phyloP scores from a whole-genome alignment of 2,329 filamentous ascomycete species.

The Fusarium sacchari region DNA sequence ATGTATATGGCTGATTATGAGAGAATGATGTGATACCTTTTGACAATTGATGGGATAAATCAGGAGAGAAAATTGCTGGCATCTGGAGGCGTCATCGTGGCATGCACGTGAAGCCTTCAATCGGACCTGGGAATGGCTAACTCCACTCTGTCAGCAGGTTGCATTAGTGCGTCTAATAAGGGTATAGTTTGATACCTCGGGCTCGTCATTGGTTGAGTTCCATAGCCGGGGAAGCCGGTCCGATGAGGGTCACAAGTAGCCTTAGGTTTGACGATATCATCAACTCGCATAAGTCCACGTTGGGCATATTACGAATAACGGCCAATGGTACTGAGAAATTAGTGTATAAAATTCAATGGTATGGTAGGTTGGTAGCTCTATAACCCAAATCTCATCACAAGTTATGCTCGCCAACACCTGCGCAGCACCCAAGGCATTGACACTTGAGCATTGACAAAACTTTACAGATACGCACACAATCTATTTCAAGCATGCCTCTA shows the following conservation, averaged over 20 bases:
- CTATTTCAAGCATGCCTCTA: not conserved
- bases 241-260: not conserved
- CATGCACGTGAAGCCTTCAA: not conserved
- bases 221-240: not conserved
- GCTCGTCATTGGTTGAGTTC: accelerated
- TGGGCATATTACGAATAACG: accelerated
- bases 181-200: accelerated
- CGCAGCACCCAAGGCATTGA: no score
- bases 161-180: conserved; percentile 2
- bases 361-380: accelerated
- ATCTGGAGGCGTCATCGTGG: not conserved
- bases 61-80: not conserved
- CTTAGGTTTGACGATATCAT: not conserved
- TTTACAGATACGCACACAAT: no score
- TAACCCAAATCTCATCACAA: accelerated
- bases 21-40: not conserved
- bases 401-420: accelerated
- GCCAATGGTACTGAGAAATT: accelerated
- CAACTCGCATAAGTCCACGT: not conserved
- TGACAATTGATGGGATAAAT: not conserved
- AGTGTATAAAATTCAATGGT: accelerated
- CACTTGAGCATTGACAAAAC: no score
- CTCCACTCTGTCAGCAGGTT: conserved; percentile 26
- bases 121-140: not conserved
- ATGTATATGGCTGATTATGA: not conserved